Evolutionary conservation across 805 yeast species (phyloP), one percentile per base, ranked within the genome.

Genomic region (Wickerhamiella qilinensis): DNA sequence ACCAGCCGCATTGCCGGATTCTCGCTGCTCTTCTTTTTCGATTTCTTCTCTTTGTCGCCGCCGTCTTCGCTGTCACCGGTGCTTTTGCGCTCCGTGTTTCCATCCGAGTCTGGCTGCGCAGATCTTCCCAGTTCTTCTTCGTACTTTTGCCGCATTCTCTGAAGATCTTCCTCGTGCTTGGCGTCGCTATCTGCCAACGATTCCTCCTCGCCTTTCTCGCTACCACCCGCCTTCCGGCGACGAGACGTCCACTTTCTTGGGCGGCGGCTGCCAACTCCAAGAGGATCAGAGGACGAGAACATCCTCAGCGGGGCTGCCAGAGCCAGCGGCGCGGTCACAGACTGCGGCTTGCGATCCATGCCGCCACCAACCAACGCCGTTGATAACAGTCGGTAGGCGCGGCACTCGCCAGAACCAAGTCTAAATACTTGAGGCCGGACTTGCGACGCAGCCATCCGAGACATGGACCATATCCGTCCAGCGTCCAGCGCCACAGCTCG

Each of bases 1-100:
- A 46, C 38, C 24, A 45, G 17, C 31, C 16, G 24, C 17, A 28
- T 15, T 8, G 30, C n/a, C 25, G 25, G 11, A 11, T 22, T 22
- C 9, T 22, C 11, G 25, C 25, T 20, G 20, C 17, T 7, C 15
- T 15, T 6, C 15, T 28, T 28, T 6, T 6, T 7, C 15, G 15
- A 6, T 14, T 16, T 15, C 17, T 14, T 15, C 15, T 16, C 17
- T 8, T 15, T 16, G 15, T 28, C 31, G 31, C 31, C 15, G 7
- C 15, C 8, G 17, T 28, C 31, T 8, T 28, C 17, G 31, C 15
- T 15, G 17, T 28, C 25, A 6, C 11, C 11, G 9, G 25, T 7
- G 9, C 11, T 6, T 11, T 22, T 22, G 11, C 25, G 25, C 25
- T 22, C 25, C 9, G 25, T 22, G 11, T 22, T 22, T 22, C 25